Conservation (phyloP, 2,329 filamentous ascomycete genomes). For the Monascus ruber region DNA sequence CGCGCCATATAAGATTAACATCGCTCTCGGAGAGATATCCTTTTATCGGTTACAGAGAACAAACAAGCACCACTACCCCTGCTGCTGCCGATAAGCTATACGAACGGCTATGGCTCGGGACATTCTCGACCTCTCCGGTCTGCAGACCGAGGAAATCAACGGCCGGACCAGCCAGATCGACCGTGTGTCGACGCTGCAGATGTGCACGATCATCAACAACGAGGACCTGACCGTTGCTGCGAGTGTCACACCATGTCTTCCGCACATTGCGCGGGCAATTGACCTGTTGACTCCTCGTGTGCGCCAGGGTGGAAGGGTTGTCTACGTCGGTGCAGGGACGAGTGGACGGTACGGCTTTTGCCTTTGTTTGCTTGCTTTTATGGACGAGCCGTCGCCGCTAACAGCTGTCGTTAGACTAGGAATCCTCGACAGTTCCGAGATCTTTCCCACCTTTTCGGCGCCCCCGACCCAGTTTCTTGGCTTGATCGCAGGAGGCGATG, state of each 20-base stretch:
- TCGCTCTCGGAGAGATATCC: no score
- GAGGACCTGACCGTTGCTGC: slow-evolving; percentile 24
- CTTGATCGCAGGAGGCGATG: slow-evolving; percentile 33
- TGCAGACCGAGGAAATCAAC: no score
- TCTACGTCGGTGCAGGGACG: slow-evolving; percentile 34
- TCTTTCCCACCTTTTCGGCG: slow-evolving; percentile 32
- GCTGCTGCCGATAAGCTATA: no score
- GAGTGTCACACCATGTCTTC: slow-evolving; percentile 20
- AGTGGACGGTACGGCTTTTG: slow-evolving; percentile 27
- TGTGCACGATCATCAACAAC: slow-evolving; percentile 28
- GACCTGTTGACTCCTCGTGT: slow-evolving; percentile 21
- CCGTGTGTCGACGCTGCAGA: not conserved
- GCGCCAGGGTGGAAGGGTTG: slow-evolving; percentile 22
- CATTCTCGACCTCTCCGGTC: no score
- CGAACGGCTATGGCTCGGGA: no score
- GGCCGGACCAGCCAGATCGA: no score
- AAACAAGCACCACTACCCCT: no score
- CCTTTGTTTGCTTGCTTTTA: not conserved
- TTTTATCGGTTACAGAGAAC: no score
- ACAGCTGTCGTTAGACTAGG: slow-evolving; percentile 19
- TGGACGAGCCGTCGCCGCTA: not conserved
- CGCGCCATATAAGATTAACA: no score
- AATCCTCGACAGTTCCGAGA: slow-evolving; percentile 33
- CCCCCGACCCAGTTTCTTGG: slow-evolving; percentile 29
- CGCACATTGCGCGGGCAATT: slow-evolving; percentile 22